A percentile compares a stretch with the other conserved stretches of the same genome.
Evolutionary conservation across 1,139 yeast genomes (phyloP).

Genomic region (Blastobotrys niveus): DNA sequence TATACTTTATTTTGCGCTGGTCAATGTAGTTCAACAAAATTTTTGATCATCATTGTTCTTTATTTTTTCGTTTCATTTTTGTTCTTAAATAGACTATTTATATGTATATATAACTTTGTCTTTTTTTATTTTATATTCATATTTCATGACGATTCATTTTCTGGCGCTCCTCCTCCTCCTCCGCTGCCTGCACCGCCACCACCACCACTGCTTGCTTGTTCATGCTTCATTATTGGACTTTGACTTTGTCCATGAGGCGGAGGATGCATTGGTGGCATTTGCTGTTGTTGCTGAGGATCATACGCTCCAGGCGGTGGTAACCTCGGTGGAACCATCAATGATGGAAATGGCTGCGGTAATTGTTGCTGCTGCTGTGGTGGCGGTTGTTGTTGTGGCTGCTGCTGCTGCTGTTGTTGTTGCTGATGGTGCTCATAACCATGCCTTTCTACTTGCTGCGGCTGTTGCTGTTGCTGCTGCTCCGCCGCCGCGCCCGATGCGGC

Average conservation of each 20-base stretch:
- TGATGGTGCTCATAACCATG: conserved; percentile 4
- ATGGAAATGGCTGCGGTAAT: conserved; percentile 1
- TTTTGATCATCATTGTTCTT: background rate
- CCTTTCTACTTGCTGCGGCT: background rate
- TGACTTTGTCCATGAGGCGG: conserved; percentile 9
- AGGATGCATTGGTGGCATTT: background rate
- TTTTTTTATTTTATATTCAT: background rate
- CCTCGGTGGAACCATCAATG: conserved; percentile 1
- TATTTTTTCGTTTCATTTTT: background rate
- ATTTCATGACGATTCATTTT: background rate
- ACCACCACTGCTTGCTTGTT: background rate
- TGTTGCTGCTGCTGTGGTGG: conserved; percentile 2
- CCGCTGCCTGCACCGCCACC: background rate
- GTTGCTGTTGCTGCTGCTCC: conserved; percentile 1
- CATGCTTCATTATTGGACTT: conserved; percentile 6
- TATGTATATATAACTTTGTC: background rate
- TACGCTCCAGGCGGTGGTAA: conserved; percentile 1
- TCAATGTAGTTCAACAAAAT: background rate
- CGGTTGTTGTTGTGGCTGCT: background rate
- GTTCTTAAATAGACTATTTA: background rate
- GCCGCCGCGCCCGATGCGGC: background rate
- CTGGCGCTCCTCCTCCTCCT: background rate
- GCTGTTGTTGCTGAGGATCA: conserved; percentile 5
- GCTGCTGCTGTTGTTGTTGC: background rate
- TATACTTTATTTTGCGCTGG: background rate